phyloP scores from a whole-genome alignment of 2,329 filamentous ascomycete genomes.

The Paramyrothecium roridum region DNA sequence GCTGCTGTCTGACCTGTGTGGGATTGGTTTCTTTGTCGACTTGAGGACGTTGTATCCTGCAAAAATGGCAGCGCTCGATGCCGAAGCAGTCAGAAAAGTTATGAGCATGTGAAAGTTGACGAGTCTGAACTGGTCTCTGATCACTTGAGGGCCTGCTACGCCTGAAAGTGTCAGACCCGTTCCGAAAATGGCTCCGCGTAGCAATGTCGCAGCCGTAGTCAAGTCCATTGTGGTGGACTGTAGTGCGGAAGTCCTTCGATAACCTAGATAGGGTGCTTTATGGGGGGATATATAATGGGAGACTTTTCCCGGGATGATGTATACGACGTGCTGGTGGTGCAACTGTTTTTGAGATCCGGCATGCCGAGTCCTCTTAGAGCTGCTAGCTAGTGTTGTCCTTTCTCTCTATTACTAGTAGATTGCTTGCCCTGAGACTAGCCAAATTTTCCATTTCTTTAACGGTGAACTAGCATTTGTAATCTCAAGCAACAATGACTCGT shows the following conservation, averaged over 20 bases:
- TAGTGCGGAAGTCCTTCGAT: not conserved
- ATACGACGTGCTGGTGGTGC: not conserved
- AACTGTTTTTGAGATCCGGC: not conserved
- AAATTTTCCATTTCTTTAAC: not conserved
- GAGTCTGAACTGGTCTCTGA: slow-evolving; percentile 6
- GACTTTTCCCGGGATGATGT: not conserved
- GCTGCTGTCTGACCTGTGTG: slow-evolving; percentile 1
- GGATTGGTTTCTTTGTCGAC: slow-evolving; percentile 1
- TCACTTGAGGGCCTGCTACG: slow-evolving; percentile 7
- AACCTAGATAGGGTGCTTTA: not conserved
- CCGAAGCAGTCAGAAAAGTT: slow-evolving; percentile 7
- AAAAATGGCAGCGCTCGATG: slow-evolving; percentile 6
- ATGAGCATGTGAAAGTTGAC: slow-evolving; percentile 9
- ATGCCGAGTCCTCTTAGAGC: not conserved
- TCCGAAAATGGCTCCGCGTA: slow-evolving; percentile 6
- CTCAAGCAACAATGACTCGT: not conserved
- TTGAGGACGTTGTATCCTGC: slow-evolving; percentile 4
- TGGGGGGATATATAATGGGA: not conserved
- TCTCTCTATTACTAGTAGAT: too few relatives aligned
- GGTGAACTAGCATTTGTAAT: not conserved
- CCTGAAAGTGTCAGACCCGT: slow-evolving; percentile 7
- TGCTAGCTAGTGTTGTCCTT: not conserved
- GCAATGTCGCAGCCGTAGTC: not conserved
- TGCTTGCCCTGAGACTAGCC: not conserved
- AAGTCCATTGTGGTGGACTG: not conserved